Conservation (phyloP, 2,329 filamentous ascomycete genomes). For the Aspergillus sp. region DNA sequence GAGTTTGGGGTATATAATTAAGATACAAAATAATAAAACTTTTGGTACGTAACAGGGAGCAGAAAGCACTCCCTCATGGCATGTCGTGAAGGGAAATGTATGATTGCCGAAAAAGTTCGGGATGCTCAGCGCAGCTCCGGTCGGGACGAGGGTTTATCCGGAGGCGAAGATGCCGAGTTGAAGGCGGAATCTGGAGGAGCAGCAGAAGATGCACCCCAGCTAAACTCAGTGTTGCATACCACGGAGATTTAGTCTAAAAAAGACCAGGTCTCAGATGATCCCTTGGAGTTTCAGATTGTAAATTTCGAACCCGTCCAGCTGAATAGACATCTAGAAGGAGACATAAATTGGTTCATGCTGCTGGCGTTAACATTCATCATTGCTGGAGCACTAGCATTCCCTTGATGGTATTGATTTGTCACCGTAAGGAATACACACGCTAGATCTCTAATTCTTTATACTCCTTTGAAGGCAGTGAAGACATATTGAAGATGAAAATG, state of each 20-base stretch:
- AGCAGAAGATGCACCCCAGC: neutral
- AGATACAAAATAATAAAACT: neutral
- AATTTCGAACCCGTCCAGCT: neutral
- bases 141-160: constrained; percentile 14
- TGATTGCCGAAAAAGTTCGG: constrained; percentile 10
- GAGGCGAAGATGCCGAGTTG: neutral
- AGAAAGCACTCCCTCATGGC: neutral
- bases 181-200: neutral
- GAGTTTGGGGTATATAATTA: neutral
- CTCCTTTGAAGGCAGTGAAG: too few species aligned
- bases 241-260: neutral
- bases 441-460: too few species aligned
- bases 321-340: too few species aligned
- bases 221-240: neutral
- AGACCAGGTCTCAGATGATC: neutral
- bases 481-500: too few species aligned
- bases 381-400: too few species aligned
- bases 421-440: too few species aligned
- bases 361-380: too few species aligned
- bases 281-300: neutral
- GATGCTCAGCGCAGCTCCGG: constrained; percentile 9
- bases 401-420: too few species aligned
- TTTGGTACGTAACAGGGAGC: neutral
- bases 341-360: too few species aligned
- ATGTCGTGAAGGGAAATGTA: neutral